Conservation (phyloP, 2,329 filamentous ascomycete species). For the Drechslerella coelobrocha region DNA sequence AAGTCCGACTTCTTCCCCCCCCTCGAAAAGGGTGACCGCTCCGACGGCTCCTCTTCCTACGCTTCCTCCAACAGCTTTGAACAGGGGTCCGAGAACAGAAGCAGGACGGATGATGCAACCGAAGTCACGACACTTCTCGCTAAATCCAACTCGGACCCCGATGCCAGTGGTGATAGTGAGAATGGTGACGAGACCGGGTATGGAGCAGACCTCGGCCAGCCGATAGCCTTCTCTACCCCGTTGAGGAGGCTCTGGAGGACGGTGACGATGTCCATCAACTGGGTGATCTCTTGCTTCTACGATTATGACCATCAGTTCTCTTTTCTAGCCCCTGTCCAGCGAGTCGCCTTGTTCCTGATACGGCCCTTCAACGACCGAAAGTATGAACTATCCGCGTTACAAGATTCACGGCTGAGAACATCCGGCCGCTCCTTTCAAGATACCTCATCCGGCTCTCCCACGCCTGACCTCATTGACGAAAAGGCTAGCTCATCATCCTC, state of each 20-base stretch:
- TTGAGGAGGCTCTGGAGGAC: constrained; percentile 42
- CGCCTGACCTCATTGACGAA: constrained; percentile 47
- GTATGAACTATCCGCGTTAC: constrained; percentile 30
- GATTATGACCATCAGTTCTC: constrained; percentile 80
- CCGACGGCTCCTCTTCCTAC: constrained; percentile 56
- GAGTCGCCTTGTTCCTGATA: constrained; percentile 67
- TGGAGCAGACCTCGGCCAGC: neutral
- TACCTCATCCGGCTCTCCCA: constrained; percentile 55
- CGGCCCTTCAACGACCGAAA: constrained; percentile 56
- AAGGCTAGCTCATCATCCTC: constrained; percentile 11
- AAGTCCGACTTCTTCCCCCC: constrained; percentile 62
- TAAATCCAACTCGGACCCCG: constrained; percentile 54
- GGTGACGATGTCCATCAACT: constrained; percentile 61
- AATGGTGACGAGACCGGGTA: neutral
- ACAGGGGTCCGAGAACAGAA: constrained; percentile 53
- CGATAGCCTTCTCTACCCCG: constrained; percentile 26
- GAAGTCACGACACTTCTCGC: constrained; percentile 54
- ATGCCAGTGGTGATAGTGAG: constrained; percentile 55
- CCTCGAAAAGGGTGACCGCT: constrained; percentile 54
- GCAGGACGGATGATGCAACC: constrained; percentile 57
- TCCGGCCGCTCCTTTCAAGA: constrained; percentile 14
- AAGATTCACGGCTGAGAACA: constrained; percentile 10
- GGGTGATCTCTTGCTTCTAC: constrained; percentile 81
- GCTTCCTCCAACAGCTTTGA: constrained; percentile 49
- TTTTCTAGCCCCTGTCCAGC: constrained; percentile 71